Base-by-base conservation (phyloP, 495 filamentous ascomycete genomes). In the Lindgomyces ingoldianus region DNA sequence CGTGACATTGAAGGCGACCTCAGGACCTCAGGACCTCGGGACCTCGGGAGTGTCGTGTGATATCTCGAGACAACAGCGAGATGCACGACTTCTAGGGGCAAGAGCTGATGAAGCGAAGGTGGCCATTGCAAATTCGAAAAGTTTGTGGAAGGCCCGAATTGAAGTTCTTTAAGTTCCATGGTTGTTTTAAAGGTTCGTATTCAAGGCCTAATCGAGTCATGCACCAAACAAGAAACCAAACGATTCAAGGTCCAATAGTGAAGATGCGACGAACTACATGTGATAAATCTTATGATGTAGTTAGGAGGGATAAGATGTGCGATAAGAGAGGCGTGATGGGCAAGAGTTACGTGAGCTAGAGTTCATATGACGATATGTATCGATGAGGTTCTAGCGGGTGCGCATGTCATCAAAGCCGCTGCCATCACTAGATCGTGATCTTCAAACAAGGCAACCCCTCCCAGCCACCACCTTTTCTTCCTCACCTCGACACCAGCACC, bases 381-480 rank as follows among this genome's bases (percentile, higher is more conserved):
- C 33, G 33, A 39, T 14, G 6, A 14, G 33, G 33, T 39, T 39
- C 33, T 39, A 39, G 33, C 33, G 33, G 33, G 14, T 39, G 6
- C 14, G 33, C 33, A 39, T 39, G 33, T 39, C 33, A 39, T 39
- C 33, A 39, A 39, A 39, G 33, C 33, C 33, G 33, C 33, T 39
- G 33, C 33, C 33, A 39, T 39, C 33, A 39, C 33, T 39, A 6
- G 33, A 39, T 39, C 33, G 33, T 14, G 33, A 39, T 14, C 33
- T 39, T 39, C 33, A 39, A 39, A 39, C 33, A 39, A 39, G 44
- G 44, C 44, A 18, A 24, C 33, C 54, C 25, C n/a, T 25, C 54
- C 39, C 54, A 57, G 33, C 36, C 33, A 44, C 36, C 33, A 57
- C 36, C n/a, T 55, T 47, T 47, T 4, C 52, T 41, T 27, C 22